These are phyloP conservation scores for Paxillus involutus DNA, from an alignment of 768 basidiomycete genomes.

Conservation along the genomic window DNA sequence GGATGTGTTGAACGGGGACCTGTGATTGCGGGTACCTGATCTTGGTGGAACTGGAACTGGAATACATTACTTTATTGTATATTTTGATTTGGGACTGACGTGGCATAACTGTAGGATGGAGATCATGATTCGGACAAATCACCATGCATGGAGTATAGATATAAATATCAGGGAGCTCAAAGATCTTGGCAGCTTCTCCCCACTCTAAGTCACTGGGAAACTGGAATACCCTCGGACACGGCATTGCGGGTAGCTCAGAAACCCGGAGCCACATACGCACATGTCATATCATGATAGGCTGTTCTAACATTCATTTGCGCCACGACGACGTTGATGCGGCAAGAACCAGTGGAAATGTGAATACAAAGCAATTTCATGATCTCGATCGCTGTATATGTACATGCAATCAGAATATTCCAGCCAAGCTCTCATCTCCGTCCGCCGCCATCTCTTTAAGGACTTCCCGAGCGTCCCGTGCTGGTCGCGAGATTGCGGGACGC, in stretches of 20 bases:
- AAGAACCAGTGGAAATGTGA: neutral
- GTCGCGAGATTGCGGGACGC: constrained; percentile 69
- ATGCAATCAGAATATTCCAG: constrained; percentile 25
- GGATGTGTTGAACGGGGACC: constrained; percentile 53
- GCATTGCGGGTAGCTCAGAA: neutral
- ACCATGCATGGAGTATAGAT: neutral
- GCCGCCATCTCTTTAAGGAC: constrained; percentile 42
- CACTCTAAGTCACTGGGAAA: neutral
- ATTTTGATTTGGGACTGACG: too few species aligned
- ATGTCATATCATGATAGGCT: neutral
- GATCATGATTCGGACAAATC: too few species aligned
- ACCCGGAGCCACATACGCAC: neutral
- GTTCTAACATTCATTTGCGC: neutral
- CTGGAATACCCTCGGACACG: constrained; percentile 6
- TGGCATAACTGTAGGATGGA: too few species aligned
- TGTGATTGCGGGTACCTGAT: constrained; percentile 6
- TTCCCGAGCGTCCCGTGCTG: constrained; percentile 82
- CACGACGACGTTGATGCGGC: neutral
- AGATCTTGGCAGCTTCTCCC: neutral
- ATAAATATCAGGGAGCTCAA: too few species aligned
- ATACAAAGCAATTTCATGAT: neutral
- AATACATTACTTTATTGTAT: too few species aligned
- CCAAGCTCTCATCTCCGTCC: constrained; percentile 24
- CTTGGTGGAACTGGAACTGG: too few species aligned
- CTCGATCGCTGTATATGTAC: neutral